Evolutionary conservation across 495 filamentous ascomycete genomes (phyloP).

Genomic region (Letharia lupina): DNA sequence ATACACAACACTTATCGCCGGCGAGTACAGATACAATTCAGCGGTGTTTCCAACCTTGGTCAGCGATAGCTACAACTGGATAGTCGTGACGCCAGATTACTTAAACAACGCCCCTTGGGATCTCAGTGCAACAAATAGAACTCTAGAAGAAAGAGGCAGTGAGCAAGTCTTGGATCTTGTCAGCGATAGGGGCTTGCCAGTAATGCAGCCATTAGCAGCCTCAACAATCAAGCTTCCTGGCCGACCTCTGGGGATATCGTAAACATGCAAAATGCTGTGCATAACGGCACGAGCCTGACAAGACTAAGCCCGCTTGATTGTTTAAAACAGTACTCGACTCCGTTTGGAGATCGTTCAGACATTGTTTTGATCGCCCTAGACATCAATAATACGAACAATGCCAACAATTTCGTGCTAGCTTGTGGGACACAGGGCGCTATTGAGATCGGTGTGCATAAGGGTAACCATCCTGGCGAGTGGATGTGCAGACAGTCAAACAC

Average conservation of each 20-base stretch:
- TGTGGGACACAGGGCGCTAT: background rate
- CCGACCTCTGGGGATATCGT: background rate
- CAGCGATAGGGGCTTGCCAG: background rate
- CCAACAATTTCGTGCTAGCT: no score
- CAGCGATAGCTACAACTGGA: slow-evolving; percentile 31
- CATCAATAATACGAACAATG: no score
- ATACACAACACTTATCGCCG: background rate
- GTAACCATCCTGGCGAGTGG: background rate
- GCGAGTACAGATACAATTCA: slow-evolving; percentile 33
- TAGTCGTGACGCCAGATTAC: slow-evolving; percentile 29
- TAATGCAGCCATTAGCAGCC: slow-evolving; percentile 4
- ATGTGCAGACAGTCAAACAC: slow-evolving; percentile 7
- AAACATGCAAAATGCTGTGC: background rate
- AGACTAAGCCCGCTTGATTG: no score
- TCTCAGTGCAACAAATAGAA: slow-evolving; percentile 1
- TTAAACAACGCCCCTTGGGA: slow-evolving; percentile 10
- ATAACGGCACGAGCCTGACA: no score
- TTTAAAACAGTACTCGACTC: no score
- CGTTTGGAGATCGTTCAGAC: no score
- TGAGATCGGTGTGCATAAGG: background rate
- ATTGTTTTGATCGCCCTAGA: no score
- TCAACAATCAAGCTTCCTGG: slow-evolving; percentile 22
- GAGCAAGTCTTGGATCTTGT: background rate
- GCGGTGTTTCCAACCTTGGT: slow-evolving; percentile 35
- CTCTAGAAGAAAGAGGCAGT: slow-evolving; percentile 2